Evolutionary conservation across 768 basidiomycete species (phyloP).

Genomic region (Symmetrospora coprosmae): DNA sequence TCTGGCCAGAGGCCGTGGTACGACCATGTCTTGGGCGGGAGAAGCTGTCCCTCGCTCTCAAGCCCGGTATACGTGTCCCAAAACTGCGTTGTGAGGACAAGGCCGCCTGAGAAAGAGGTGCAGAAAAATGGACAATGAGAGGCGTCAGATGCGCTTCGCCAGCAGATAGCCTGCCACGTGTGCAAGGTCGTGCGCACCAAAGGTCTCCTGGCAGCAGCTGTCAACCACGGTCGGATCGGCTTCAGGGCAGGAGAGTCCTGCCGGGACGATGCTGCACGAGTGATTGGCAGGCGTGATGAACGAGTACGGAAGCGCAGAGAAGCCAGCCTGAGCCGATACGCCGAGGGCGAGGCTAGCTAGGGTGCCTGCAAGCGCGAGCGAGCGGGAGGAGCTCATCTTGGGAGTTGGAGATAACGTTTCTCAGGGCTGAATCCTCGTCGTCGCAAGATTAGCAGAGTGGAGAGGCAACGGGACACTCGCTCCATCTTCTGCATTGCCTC

Average conservation of each 20-base stretch:
- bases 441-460: too few relatives aligned
- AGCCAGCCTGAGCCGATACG: not conserved
- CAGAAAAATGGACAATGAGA: not conserved
- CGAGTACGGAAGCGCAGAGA: not conserved
- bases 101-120: conserved; percentile 4
- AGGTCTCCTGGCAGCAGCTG: too few relatives aligned
- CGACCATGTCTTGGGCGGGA: conserved; percentile 11
- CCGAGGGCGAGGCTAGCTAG: too few relatives aligned
- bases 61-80: conserved; percentile 8
- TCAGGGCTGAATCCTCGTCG: too few relatives aligned
- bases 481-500: too few relatives aligned
- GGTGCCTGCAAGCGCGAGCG: too few relatives aligned
- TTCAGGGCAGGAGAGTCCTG: not conserved
- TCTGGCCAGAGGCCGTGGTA: conserved; percentile 19
- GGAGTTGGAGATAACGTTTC: too few relatives aligned
- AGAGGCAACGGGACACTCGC: too few relatives aligned
- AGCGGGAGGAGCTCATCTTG: too few relatives aligned
- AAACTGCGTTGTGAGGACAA: conserved; percentile 13
- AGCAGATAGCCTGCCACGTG: too few relatives aligned
- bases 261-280: not conserved
- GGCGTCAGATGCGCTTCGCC: too few relatives aligned
- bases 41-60: conserved; percentile 3
- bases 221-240: not conserved
- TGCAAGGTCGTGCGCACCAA: too few relatives aligned
- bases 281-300: conserved; percentile 4